Base-by-base conservation (phyloP, 352 stramenopile genomes). In the Phytophthora parvispora region DNA sequence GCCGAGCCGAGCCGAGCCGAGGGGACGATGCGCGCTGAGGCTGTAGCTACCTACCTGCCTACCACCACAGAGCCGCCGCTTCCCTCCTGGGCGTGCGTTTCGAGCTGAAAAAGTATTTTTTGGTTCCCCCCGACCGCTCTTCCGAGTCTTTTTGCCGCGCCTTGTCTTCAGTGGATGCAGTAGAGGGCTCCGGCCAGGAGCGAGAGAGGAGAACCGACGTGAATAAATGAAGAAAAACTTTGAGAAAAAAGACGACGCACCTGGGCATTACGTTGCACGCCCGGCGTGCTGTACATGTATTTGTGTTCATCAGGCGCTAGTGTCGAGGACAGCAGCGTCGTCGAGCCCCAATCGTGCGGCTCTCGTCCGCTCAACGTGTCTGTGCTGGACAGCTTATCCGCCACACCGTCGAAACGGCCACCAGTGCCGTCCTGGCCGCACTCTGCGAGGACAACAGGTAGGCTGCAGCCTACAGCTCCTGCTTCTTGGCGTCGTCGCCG, bases 401-500 rank as follows among this genome's bases (percentile, higher is more conserved):
- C 36, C 16, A 18, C 24, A 52, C 45, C 45, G 24, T 24, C 45
- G 45, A 52, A 52, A 52, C 45, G 45, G 0, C 45, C n/a, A n/a
- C 40, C 8, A 18, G 36, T 43, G 20, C 42, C 42, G 42, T 29
- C 22, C 42, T 43, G 36, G 31, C 31, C 13, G 31, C 31, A 10
- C n/a, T n/a, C n/a, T n/a, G n/a, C n/a, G n/a, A n/a, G n/a, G n/a
- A n/a, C n/a, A n/a, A n/a, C n/a, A n/a, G n/a, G n/a, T n/a, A n/a
- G n/a, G n/a, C 1, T 18, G 6, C 32, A 25, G 22, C 25, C 51
- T 80, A 87, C 31, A 87, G 69, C 51, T 86, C 80, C 34, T 81
- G 60, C 58, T 89, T 92, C 53, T 90, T 81, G 34, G 75, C 58
- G 43, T 90, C 74, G 29, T 83, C 70, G 28, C 83, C 82, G 74